Evolutionary conservation across 1,284 basidiomycete genomes (phyloP).

Genomic region (Peniophora sp.): DNA sequence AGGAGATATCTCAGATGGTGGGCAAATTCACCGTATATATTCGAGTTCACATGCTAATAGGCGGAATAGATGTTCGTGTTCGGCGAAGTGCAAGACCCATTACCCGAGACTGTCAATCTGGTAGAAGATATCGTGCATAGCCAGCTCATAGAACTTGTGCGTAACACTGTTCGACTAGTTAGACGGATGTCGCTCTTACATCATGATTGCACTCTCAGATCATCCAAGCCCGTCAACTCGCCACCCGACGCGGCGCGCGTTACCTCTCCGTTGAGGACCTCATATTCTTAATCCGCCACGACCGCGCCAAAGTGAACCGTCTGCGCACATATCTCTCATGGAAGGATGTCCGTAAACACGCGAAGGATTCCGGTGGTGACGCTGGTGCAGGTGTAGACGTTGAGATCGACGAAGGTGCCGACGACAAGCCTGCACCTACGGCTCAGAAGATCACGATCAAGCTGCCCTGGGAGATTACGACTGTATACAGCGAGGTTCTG

Average conservation of each 20-base stretch:
- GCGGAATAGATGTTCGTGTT: constrained; percentile 88
- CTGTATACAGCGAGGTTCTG: constrained; percentile 84
- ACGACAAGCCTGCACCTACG: constrained; percentile 75
- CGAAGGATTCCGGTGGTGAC: constrained; percentile 80
- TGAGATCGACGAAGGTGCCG: constrained; percentile 73
- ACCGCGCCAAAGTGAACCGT: constrained; percentile 90
- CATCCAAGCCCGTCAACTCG: constrained; percentile 81
- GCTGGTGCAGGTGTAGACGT: constrained; percentile 76
- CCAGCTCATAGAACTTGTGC: constrained; percentile 88
- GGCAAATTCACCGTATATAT: neutral
- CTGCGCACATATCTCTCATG: constrained; percentile 93
- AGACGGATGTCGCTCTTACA: neutral
- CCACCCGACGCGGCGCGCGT: constrained; percentile 76
- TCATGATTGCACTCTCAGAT: constrained; percentile 44
- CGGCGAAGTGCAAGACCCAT: constrained; percentile 88
- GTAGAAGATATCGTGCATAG: constrained; percentile 95
- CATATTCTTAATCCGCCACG: constrained; percentile 93
- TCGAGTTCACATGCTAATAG: neutral
- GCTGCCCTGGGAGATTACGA: constrained; percentile 92
- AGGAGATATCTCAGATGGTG: constrained; percentile 82
- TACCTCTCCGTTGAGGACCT: constrained; percentile 90
- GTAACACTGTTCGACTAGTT: constrained; percentile 14
- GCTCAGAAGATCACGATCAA: constrained; percentile 93
- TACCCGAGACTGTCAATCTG: constrained; percentile 80
- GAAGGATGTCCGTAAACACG: constrained; percentile 96